phyloP scores from a whole-genome alignment of 108 stramenopile genomes.

The Parietichytrium sp. region DNA sequence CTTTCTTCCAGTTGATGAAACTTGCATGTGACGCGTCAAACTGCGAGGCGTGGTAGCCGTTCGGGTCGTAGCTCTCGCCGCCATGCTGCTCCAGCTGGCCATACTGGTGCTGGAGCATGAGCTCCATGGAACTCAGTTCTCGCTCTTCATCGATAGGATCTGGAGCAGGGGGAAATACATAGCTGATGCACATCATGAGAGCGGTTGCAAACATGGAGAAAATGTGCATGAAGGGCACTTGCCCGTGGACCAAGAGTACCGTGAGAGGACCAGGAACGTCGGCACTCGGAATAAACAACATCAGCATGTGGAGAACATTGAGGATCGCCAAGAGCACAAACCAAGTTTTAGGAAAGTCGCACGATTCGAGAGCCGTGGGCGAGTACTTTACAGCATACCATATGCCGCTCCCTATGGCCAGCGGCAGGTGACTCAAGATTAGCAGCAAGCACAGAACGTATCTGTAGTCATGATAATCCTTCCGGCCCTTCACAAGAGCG shows the following conservation, averaged over 20 bases:
- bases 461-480: constrained; percentile 31
- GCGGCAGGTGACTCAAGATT: constrained; percentile 18
- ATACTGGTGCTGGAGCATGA: constrained; percentile 29
- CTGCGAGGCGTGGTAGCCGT: no score
- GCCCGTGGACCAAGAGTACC: not conserved
- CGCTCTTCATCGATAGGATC: no score
- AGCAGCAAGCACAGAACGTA: not conserved
- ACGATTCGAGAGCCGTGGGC: not conserved
- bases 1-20: no score
- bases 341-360: constrained; percentile 34
- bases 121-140: no score
- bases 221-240: not conserved
- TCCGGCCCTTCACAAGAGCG: not conserved
- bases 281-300: not conserved
- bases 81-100: not conserved
- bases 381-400: constrained; percentile 31
- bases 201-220: not conserved
- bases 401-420: constrained; percentile 14
- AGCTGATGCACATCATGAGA: not conserved
- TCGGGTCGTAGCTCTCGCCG: not conserved
- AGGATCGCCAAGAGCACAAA: constrained; percentile 21
- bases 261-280: not conserved
- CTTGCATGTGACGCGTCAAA: no score
- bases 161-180: not conserved
- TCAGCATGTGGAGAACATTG: not conserved